phyloP scores from a whole-genome alignment of 306 rosid genomes.

The Citrullus amarus region DNA sequence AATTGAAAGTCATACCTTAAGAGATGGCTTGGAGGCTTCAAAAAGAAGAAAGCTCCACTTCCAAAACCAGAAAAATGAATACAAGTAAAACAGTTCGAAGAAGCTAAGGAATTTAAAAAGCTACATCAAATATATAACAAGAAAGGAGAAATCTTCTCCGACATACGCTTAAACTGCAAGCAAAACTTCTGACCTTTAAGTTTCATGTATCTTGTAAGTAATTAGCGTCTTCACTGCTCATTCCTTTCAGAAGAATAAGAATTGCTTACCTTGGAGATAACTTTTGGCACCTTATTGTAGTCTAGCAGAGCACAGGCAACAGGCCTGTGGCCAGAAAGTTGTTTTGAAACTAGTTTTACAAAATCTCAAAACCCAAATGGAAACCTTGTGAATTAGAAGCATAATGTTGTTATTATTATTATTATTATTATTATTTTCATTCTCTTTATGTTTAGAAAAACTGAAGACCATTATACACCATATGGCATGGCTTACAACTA shows the following conservation, averaged over 20 bases:
- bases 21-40: not conserved
- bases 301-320: not conserved
- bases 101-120: not conserved
- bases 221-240: not conserved
- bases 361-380: not conserved
- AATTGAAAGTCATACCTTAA: not conserved
- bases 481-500: not conserved
- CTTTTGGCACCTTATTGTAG: not conserved
- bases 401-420: not conserved
- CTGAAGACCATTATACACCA: not conserved
- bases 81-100: not conserved
- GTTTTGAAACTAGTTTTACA: too few relatives aligned
- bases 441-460: not conserved
- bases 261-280: constrained; percentile 4
- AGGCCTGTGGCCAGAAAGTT: not conserved
- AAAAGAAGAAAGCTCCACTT: not conserved
- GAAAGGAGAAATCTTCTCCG: not conserved
- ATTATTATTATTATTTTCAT: not conserved
- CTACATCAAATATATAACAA: not conserved
- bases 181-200: not conserved
- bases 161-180: not conserved
- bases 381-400: not conserved
- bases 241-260: constrained; percentile 2
- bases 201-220: not conserved
- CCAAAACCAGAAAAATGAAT: not conserved